phyloP scores from a whole-genome alignment of 352 stramenopile species.

The Phytophthora nicotianae region DNA sequence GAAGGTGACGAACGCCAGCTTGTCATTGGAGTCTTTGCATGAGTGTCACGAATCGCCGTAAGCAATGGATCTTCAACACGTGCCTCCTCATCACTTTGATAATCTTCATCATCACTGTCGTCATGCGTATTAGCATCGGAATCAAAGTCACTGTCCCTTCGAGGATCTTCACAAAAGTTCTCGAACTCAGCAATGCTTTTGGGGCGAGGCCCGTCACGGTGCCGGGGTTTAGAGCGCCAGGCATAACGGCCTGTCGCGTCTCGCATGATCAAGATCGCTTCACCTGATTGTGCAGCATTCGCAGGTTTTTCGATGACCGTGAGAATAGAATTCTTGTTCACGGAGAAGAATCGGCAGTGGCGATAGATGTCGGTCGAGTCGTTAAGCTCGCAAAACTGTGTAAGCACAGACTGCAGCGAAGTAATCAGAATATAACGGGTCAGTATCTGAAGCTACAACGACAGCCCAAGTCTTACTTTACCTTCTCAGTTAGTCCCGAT shows the following conservation, averaged over 20 bases:
- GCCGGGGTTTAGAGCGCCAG: conserved; percentile 78
- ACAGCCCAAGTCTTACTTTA: conserved; percentile 13
- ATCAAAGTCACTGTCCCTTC: conserved; percentile 32
- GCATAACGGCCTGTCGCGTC: conserved; percentile 80
- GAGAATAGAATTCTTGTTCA: conserved; percentile 83
- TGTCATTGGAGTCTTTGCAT: conserved; percentile 67
- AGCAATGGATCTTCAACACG: conserved; percentile 57
- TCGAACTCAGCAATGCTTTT: conserved; percentile 69
- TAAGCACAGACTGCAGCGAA: conserved; percentile 50
- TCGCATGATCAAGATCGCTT: conserved; percentile 81
- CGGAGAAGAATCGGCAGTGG: conserved; percentile 81
- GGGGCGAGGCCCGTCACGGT: conserved; percentile 55
- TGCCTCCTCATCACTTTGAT: conserved; percentile 39
- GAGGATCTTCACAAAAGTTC: conserved; percentile 53
- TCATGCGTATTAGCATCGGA: conserved; percentile 25
- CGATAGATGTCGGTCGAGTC: conserved; percentile 44
- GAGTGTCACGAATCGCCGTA: conserved; percentile 62
- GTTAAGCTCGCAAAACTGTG: conserved; percentile 60
- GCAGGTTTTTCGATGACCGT: conserved; percentile 81
- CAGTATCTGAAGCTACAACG: conserved; percentile 5
- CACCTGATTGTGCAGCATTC: conserved; percentile 41
- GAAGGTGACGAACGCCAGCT: conserved; percentile 61
- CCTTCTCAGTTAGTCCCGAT: conserved; percentile 66
- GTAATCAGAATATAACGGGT: conserved; percentile 8
- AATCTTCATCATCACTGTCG: conserved; percentile 40